Percentiles rank a stretch among this genome's conserved stretches.
These are phyloP conservation scores for Dentipellis fragilis DNA, from an alignment of 768 basidiomycete species.

Conservation along the genomic window DNA sequence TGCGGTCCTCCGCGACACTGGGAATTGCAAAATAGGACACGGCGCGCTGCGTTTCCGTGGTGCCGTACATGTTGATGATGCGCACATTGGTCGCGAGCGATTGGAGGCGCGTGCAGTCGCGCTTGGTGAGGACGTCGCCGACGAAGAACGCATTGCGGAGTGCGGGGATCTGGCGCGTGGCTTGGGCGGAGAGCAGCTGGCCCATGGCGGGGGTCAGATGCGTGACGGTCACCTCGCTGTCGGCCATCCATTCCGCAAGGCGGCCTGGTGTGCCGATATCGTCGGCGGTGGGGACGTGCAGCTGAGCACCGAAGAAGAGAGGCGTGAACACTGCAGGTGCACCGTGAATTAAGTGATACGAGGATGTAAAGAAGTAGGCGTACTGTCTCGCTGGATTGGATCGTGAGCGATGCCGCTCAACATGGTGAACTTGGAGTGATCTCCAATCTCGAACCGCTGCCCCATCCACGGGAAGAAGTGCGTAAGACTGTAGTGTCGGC, in stretches of 20 bases:
- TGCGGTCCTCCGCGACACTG: slow-evolving; percentile 69
- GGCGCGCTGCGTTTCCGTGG: slow-evolving; percentile 97
- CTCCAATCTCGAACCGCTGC: slow-evolving; percentile 64
- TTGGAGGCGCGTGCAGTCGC: slow-evolving; percentile 92
- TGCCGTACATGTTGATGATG: slow-evolving; percentile 99
- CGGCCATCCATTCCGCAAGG: slow-evolving; percentile 97
- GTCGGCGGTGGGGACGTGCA: slow-evolving; percentile 93
- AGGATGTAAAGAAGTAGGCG: slow-evolving; percentile 25
- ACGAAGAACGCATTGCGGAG: slow-evolving; percentile 94
- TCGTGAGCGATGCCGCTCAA: slow-evolving; percentile 98
- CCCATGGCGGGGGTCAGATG: slow-evolving; percentile 99
- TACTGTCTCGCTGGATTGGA: slow-evolving; percentile 97
- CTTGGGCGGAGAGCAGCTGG: slow-evolving; percentile 88
- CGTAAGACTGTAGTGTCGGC: slow-evolving; percentile 90
- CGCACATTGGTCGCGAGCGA: slow-evolving; percentile 83
- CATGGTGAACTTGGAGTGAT: slow-evolving; percentile 89
- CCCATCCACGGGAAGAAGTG: slow-evolving; percentile 99
- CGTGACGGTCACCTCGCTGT: slow-evolving; percentile 84
- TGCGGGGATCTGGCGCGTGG: slow-evolving; percentile 72
- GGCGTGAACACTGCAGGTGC: slow-evolving; percentile 82
- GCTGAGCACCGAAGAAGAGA: slow-evolving; percentile 89
- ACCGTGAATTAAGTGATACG: slow-evolving; percentile 1
- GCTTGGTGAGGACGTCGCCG: slow-evolving; percentile 97
- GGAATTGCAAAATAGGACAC: slow-evolving; percentile 96
- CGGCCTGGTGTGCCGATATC: slow-evolving; percentile 96